phyloP scores from a whole-genome alignment of 202 grass and related monocot genomes.

The Eragrostis tef region DNA sequence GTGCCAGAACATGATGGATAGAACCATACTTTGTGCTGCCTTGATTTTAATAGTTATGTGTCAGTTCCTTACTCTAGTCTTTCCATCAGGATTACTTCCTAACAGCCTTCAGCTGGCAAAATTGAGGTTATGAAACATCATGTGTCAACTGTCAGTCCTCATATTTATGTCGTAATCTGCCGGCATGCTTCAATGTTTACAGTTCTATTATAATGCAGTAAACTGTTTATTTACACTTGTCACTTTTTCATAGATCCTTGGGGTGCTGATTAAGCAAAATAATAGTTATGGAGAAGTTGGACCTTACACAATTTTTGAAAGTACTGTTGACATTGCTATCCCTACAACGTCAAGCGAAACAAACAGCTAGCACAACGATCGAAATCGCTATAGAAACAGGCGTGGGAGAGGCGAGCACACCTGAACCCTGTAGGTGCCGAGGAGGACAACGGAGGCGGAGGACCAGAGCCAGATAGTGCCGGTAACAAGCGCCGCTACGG shows the following conservation, averaged over 20 bases:
- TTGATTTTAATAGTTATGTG: neutral
- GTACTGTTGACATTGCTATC: too few species aligned
- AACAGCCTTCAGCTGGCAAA: neutral
- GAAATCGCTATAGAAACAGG: neutral
- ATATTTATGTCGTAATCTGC: too few species aligned
- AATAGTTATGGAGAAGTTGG: neutral
- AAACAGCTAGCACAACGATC: neutral
- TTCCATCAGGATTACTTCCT: neutral
- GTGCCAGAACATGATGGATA: neutral
- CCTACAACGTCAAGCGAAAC: neutral
- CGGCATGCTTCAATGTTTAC: too few species aligned
- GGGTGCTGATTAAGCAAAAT: neutral
- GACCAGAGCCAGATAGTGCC: constrained; percentile 50
- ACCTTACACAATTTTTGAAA: too few species aligned
- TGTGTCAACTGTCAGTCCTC: too few species aligned
- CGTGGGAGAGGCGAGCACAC: constrained; percentile 23
- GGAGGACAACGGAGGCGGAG: constrained; percentile 34
- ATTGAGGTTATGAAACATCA: too few species aligned
- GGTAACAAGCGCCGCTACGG: neutral
- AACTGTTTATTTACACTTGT: neutral
- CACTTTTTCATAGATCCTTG: neutral
- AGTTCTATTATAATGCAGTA: neutral
- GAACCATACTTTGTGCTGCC: neutral
- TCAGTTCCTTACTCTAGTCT: too few species aligned
- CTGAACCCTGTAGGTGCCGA: constrained; percentile 34